Evolutionary conservation across 108 stramenopile species (phyloP), one percentile per base, ranked within the genome.

Genomic region (Cyclotella baltica): DNA sequence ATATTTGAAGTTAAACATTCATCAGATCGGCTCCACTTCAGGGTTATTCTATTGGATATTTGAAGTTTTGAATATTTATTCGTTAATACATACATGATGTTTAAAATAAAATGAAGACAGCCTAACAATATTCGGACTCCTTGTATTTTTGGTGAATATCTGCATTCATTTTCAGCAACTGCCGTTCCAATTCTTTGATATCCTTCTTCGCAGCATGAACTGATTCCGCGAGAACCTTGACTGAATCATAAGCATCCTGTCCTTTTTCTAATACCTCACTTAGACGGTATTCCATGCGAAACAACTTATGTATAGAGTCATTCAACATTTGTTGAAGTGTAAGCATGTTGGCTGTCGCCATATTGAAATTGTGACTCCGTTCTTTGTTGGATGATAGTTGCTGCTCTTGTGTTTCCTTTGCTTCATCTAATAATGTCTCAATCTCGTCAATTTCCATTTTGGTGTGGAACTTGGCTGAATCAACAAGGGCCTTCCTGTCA

Each of bases 131-230:
- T n/a, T n/a, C n/a, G n/a, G n/a, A n/a, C 40, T 43, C 10, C 13
- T 43, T 56, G 23, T 56, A 56, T 23, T 56, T 56, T 56, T 56
- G 55, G 11, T 25, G 20, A 5, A 56, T 56, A n/a, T 56, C 55
- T 23, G n/a, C 20, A 11, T 56, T 56, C 55, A 56, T 56, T 11
- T 25, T 56, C 2, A 25, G 2, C 55, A 56, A 27, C 55, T 56
- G 55, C 11, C 55, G 11, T 56, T 56, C 55, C 22, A 56, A 25
- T 25, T 2, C 22, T 27, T 2, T 3, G 23, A 56, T 56, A 23
- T 56, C 55, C 25, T 56, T n/a, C 11, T 56, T 56, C 25, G 55
- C 55, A 56, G 23, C 22, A 27, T 25, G 11, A 27, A 56, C 25
- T 11, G 22, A 3, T 1, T 56, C 22, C 5, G 55, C n/a, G 20